Percentiles rank a stretch among this genome's conserved stretches.
phyloP scores from a whole-genome alignment of 208 protist genomes.

The Crithidia sp. region DNA sequence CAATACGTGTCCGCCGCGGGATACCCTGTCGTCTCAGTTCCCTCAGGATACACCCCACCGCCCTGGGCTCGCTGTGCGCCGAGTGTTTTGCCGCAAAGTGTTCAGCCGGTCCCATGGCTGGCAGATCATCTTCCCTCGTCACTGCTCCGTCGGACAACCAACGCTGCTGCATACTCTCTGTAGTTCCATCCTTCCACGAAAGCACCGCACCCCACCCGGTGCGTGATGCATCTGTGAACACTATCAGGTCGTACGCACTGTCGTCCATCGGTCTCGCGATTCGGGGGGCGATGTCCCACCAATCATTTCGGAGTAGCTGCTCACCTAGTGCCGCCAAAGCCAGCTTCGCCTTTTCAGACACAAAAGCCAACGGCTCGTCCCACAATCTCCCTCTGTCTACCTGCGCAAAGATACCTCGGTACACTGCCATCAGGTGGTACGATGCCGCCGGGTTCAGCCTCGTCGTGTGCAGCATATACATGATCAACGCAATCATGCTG shows the following conservation, averaged over 20 bases:
- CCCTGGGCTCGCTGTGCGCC: not conserved
- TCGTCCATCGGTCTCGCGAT: not conserved
- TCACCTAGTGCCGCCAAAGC: not conserved
- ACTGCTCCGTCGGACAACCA: not conserved
- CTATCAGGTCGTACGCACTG: not conserved
- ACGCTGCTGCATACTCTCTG: not conserved
- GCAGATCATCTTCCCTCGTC: not conserved
- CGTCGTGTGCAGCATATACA: not conserved
- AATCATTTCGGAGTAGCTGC: not conserved
- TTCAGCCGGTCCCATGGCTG: not conserved
- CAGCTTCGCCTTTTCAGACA: not conserved
- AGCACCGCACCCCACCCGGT: not conserved
- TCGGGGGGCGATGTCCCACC: not conserved
- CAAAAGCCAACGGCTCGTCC: not conserved
- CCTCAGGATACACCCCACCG: not conserved
- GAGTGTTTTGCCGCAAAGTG: not conserved
- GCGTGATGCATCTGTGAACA: not conserved
- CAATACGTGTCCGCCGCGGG: too few relatives aligned
- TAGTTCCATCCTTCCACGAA: not conserved
- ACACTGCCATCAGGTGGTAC: not conserved
- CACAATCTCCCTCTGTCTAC: not conserved
- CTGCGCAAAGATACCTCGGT: not conserved
- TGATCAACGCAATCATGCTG: not conserved
- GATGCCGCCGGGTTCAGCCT: not conserved
- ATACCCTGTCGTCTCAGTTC: too few relatives aligned